A percentile compares a stretch with the other conserved stretches of the same genome.
phyloP scores from a whole-genome alignment of 257 asterid genomes.

The Solanum raphanifolium region DNA sequence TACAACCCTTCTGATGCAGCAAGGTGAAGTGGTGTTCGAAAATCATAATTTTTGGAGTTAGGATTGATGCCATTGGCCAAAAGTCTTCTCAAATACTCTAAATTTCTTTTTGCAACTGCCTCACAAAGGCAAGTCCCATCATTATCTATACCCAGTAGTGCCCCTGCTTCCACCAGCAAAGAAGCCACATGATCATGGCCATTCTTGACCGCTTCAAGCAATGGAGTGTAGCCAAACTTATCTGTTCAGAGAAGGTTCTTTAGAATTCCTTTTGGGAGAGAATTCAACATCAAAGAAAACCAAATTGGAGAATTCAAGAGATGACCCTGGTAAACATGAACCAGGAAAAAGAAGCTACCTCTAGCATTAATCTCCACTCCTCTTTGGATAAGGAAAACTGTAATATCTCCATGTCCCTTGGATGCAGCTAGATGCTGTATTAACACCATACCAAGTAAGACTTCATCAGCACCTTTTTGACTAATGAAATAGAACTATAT shows the following conservation, averaged over 20 bases:
- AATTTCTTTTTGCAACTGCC: conserved; percentile 41
- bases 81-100: conserved; percentile 30
- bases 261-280: not conserved
- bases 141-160: conserved; percentile 27
- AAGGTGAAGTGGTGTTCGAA: conserved; percentile 57
- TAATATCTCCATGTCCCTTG: conserved; percentile 42
- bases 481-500: not conserved
- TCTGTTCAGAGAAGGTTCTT: conserved; percentile 16
- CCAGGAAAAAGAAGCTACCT: conserved; percentile 18
- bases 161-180: conserved; percentile 40
- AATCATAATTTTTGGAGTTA: conserved; percentile 55
- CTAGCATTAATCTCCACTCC: conserved; percentile 30
- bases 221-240: conserved; percentile 41
- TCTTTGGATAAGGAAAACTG: conserved; percentile 35
- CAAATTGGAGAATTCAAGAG: not conserved
- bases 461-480: not conserved
- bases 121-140: conserved; percentile 46
- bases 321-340: not conserved
- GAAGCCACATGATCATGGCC: conserved; percentile 44
- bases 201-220: conserved; percentile 55
- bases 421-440: conserved; percentile 63
- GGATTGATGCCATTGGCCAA: conserved; percentile 50
- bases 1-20: conserved; percentile 64
- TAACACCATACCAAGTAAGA: not conserved
- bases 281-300: not conserved